These are phyloP conservation scores for Copromyces sp. DNA, from an alignment of 495 filamentous ascomycete genomes.

Conservation along the genomic window DNA sequence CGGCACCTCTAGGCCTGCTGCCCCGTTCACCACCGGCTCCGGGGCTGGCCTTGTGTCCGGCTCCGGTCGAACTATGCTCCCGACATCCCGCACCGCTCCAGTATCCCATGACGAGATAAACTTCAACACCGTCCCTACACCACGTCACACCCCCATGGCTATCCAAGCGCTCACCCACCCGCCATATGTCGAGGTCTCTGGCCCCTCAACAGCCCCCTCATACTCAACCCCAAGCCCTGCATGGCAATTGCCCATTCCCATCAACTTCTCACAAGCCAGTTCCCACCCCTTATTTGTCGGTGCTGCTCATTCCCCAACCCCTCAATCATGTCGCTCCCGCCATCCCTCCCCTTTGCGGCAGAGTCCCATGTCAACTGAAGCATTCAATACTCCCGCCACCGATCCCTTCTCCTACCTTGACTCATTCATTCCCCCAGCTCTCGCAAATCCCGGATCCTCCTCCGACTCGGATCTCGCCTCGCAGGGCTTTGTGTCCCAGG, in stretches of 20 bases:
- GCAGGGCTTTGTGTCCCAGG: constrained; percentile 5
- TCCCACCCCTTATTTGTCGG: not conserved
- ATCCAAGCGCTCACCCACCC: not conserved
- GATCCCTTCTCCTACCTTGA: constrained; percentile 17
- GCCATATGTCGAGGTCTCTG: not conserved
- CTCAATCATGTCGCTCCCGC: not conserved
- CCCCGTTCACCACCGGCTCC: not conserved
- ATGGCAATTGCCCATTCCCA: not conserved
- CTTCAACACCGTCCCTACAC: not conserved
- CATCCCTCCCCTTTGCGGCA: not conserved
- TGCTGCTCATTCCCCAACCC: not conserved
- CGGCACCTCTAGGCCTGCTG: not conserved
- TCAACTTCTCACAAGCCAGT: not conserved
- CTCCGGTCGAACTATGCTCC: not conserved
- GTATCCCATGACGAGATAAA: not conserved
- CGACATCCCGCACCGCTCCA: not conserved
- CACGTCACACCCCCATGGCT: not conserved
- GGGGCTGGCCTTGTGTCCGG: not conserved
- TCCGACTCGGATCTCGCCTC: not conserved
- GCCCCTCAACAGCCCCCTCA: not conserved
- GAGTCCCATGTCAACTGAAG: not conserved
- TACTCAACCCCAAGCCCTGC: not conserved
- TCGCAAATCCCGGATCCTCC: not conserved
- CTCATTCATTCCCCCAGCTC: constrained; percentile 7
- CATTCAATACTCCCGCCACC: not conserved